Evolutionary conservation across 805 yeast genomes (phyloP).

Genomic region (Kodamaea jinghongensis): DNA sequence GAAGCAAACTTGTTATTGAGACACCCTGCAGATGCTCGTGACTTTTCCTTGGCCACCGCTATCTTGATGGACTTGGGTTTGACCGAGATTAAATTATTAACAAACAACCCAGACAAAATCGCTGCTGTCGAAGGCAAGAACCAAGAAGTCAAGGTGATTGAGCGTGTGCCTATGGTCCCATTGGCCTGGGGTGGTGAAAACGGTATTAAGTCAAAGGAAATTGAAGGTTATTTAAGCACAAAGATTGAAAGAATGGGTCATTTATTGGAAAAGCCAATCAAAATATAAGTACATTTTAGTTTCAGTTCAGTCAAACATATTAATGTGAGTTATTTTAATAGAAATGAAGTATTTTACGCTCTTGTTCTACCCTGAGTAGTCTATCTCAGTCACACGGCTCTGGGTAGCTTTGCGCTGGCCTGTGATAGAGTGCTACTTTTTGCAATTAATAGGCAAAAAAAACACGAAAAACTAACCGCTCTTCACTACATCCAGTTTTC

Average conservation of each 20-base stretch:
- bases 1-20: conserved; percentile 89
- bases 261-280: conserved; percentile 53
- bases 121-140: conserved; percentile 90
- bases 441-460: no score
- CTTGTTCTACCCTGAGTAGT: no score
- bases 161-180: conserved; percentile 96
- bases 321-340: no score
- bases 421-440: no score
- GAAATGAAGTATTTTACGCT: no score
- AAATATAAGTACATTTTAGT: conserved; percentile 15
- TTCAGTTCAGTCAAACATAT: no score
- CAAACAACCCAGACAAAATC: conserved; percentile 96
- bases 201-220: conserved; percentile 82
- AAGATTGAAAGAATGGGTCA: conserved; percentile 98
- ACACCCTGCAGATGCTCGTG: conserved; percentile 98
- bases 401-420: no score
- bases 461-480: no score
- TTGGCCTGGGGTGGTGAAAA: conserved; percentile 68
- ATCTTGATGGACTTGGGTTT: conserved; percentile 82
- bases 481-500: no score
- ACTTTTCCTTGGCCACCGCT: conserved; percentile 91
- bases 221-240: conserved; percentile 90
- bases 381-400: no score
- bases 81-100: conserved; percentile 67
- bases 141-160: conserved; percentile 68